Base-by-base conservation (phyloP, 2,329 filamentous ascomycete genomes). In the Colletotrichum euphorbiae region DNA sequence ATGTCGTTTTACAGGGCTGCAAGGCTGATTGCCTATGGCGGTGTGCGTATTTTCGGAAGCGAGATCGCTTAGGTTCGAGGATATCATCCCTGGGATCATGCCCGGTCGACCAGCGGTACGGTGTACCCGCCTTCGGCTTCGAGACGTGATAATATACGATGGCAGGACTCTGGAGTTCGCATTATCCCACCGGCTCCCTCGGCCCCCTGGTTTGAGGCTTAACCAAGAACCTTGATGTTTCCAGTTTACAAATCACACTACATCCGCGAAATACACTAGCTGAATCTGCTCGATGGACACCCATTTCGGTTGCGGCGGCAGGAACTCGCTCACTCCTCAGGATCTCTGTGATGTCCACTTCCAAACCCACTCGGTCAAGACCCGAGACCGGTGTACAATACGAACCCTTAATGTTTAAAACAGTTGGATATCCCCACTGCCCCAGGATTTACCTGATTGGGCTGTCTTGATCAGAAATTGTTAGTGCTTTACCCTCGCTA, bases 341-440 rank as follows among this genome's bases (percentile, higher is more conserved):
- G n/a, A n/a, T n/a, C n/a, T n/a, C n/a, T n/a, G n/a, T n/a, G n/a
- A 51, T 9, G 50, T 40, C 50, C 50, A 54, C 50, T 54, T 38
- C 24, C 15, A 19, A 54, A 17, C 50, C 50, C 31, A 54, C 50
- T n/a, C n/a, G n/a, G n/a, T n/a, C n/a, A 19, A n/a, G 15, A 45
- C 12, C 42, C 42, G 42, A 8, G n/a, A n/a, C 42, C 42, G 42
- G n/a, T 8, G 42, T n/a, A n/a, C n/a, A n/a, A n/a, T n/a, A n/a
- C n/a, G n/a, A n/a, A n/a, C n/a, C n/a, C n/a, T n/a, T n/a, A n/a
- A n/a, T n/a, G n/a, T n/a, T n/a, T n/a, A n/a, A n/a, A n/a, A n/a
- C n/a, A n/a, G n/a, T n/a, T n/a, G n/a, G n/a, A n/a, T n/a, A n/a
- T n/a, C n/a, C n/a, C n/a, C n/a, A n/a, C n/a, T n/a, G n/a, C n/a